phyloP scores from a whole-genome alignment of 371 early-diverging fungal species.

The Mucor circinelloides region DNA sequence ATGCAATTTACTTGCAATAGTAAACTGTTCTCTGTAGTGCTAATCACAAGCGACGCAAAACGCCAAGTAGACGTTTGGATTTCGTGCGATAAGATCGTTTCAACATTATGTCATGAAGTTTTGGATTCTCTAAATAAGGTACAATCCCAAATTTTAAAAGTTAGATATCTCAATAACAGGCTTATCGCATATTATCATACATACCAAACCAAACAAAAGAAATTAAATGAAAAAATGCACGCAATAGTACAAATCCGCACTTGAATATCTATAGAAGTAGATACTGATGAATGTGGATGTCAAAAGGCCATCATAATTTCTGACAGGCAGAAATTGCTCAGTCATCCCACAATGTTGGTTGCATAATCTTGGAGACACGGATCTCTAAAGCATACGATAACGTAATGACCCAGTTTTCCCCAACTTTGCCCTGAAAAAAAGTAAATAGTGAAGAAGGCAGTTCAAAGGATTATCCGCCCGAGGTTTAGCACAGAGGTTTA shows the following conservation, averaged over 20 bases:
- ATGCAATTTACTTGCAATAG: too few species aligned
- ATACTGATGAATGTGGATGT: background rate
- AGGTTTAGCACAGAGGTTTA: background rate
- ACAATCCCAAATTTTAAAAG: too few species aligned
- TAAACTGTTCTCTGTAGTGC: too few species aligned
- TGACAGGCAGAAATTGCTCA: background rate
- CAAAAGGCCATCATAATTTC: background rate
- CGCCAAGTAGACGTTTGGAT: too few species aligned
- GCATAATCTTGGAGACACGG: background rate
- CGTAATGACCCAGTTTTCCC: background rate
- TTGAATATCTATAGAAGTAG: background rate
- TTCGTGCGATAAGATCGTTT: background rate
- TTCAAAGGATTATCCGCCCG: background rate
- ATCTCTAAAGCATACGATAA: background rate
- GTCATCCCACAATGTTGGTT: background rate
- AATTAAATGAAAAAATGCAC: background rate
- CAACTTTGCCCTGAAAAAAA: background rate
- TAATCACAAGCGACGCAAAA: too few species aligned
- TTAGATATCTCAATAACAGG: background rate
- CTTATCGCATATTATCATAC: too few species aligned
- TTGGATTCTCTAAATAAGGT: background rate
- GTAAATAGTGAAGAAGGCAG: background rate
- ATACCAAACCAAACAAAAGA: too few species aligned
- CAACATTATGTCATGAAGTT: background rate
- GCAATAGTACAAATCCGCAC: too few species aligned